Base-by-base conservation (phyloP, 768 basidiomycete species). In the Paxillus ammoniavirescens region DNA sequence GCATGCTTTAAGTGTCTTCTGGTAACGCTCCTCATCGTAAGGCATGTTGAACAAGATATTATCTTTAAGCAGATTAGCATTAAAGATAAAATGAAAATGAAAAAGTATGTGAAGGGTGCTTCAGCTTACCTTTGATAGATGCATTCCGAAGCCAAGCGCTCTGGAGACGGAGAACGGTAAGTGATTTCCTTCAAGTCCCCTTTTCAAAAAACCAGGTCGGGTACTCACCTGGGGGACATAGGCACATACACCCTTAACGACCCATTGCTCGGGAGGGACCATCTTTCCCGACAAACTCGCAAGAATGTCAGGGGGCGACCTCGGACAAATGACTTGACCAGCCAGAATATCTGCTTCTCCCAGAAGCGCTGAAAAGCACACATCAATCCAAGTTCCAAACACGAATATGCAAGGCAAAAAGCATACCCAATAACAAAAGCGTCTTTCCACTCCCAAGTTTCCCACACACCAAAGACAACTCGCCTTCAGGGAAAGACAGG, bases 361-460 rank as follows among this genome's bases (percentile, higher is more conserved):
- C 4, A 98, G 78, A 38, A 97, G 80, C 7, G 87, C 87, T 85
- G 59, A 47, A 52, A 26, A 13, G 4, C 12, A 53, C 17, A 46
- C 18, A 44, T 63, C 60, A 64, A 52, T 17, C 41, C 23, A n/a
- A 44, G 30, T n/a, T 37, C 33, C 9, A 50, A 8, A 6, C 2
- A 8, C 5, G 37, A n/a, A 13, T 23, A 42, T 18, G 33, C 26
- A 17, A 15, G 18, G 23, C 31, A 31, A 8, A 31, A 41, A 5
- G 49, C 66, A 5, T 57, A 80, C 89, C 79, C 31, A 89, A 76
- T n/a, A 96, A 72, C 30, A 96, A 67, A 6, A 97, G 72, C 0
- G 93, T 90, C 73, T 96, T 97, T 26, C 94, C 93, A 15, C 88
- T 88, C 4, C 92, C 93, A 9, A 96, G 76, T 64, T 93, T 91